Evolutionary conservation across 176 grass and related monocot genomes (phyloP), one percentile per base, ranked within the genome.

Genomic region (Bromus sterilis): DNA sequence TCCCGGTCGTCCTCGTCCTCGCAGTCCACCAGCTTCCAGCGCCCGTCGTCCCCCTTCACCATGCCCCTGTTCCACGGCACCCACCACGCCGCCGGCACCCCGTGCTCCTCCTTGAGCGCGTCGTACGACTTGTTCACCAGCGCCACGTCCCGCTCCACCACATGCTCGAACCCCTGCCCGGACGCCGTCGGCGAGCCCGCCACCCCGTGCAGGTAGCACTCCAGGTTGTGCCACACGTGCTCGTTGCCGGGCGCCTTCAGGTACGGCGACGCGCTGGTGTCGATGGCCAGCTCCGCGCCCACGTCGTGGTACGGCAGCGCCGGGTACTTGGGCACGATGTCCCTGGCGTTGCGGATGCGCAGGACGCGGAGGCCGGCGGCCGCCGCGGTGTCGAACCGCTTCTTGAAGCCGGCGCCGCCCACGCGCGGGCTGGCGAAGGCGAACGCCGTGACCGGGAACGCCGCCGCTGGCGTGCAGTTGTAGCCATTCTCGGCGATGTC

Each of bases 371-470:
- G 84, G 2, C 41, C 36, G 7, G 24, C 40, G 40, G 68, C 18
- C 0, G 55, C 18, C 12, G 33, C 20, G 31, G 6, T n/a, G 35
- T 86, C 25, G 86, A 91, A 94, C 35, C 46, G 71, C 42, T 65
- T 66, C 74, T 51, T 73, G 89, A 94, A 94, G 3, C 56, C 56
- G 58, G n/a, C 31, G 67, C 85, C 86, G 29, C 86, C 89, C 13
- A 91, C 89, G n/a, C 89, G 89, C 1, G 92, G 92, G 87, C 89
- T 80, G 1, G 86, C 92, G 81, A 94, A 94, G 33, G 66, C 81
- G 62, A 94, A 65, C 29, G 74, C 89, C 13, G 89, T 85, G 44
- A 94, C 78, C 16, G 73, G 80, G 70, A 20, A 82, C n/a, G 3
- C 5, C 2, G 9, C 18, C 5, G 6, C 9, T 8, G 67, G 11